Evolutionary conservation across 192 early-diverging fungal genomes (phyloP), one percentile per base, ranked within the genome.

Genomic region (Spinellus fusiger): DNA sequence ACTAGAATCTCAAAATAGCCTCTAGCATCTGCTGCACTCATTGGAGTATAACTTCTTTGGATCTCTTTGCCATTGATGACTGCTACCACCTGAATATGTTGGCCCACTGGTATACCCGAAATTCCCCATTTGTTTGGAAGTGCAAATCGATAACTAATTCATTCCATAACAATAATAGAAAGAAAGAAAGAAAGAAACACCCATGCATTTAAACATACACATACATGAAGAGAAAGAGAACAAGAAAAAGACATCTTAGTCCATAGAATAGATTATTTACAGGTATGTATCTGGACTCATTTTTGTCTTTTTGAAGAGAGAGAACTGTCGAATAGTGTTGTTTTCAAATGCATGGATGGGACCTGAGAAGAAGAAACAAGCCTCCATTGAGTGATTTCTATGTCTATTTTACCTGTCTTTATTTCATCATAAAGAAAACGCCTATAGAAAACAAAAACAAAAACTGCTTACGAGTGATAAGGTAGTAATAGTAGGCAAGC

Each of bases 31-130:
- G 59, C 59, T 9, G 58, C 53, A 40, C 76, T 77, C 8, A 82
- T 80, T 32, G 90, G 87, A 6, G 86, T 89, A 76, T 92, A 91
- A 22, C 51, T 70, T 58, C 68, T 61, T 22, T 31, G 26, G 8
- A 62, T 46, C 15, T 57, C 49, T 26, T 62, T 64, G 26, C 68
- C 62, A 48, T 70, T 46, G 7, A 70, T 62, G 28, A 28, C 28
- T 1, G 50, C 61, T 7, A 59, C 29, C 6, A 70, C 20, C 13
- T 55, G 50, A 23, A 70, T 63, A 23, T 70, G 68, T 29, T 93
- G 92, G 0, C 94, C 94, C 53, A 90, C 90, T 26, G 91, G 94
- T 48, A 96, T 75, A 27, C 91, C 91, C 37, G 94, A 76, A 26
- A 74, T 59, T 25, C 77, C 76, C 27, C 83, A 74, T 29, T 77